A percentile compares a stretch with the other conserved stretches of the same genome.
These are phyloP conservation scores for Umbelopsis sp. DNA, from an alignment of 192 early-diverging fungal genomes.

Conservation along the genomic window DNA sequence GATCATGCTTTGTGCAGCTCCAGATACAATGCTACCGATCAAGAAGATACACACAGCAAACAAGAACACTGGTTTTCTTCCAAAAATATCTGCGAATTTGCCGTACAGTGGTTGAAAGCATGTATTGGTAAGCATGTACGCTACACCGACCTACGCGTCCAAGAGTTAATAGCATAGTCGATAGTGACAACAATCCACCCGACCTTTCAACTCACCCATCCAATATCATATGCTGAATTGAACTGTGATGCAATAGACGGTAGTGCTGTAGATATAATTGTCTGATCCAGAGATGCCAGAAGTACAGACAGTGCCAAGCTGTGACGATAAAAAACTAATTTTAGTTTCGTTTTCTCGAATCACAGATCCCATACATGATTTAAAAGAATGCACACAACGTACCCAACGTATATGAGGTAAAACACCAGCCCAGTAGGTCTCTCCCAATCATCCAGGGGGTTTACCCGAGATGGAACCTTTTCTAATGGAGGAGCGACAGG, in stretches of 20 bases:
- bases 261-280: slow-evolving; percentile 80
- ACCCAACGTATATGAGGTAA: no score
- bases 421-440: no score
- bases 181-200: not conserved
- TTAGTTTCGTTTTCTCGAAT: no score
- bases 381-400: no score
- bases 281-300: slow-evolving; percentile 76
- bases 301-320: slow-evolving; percentile 68
- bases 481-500: no score
- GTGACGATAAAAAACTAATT: not conserved
- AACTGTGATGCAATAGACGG: slow-evolving; percentile 74
- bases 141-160: slow-evolving; percentile 61
- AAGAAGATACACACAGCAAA: slow-evolving; percentile 65
- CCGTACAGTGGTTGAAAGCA: slow-evolving; percentile 79
- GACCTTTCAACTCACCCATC: slow-evolving; percentile 64
- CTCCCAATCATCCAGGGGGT: no score
- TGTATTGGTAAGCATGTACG: slow-evolving; percentile 68
- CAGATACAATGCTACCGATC: slow-evolving; percentile 71
- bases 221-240: slow-evolving; percentile 58
- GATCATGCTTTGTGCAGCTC: slow-evolving; percentile 49
- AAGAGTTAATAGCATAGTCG: not conserved
- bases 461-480: no score
- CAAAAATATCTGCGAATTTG: slow-evolving; percentile 77
- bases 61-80: slow-evolving; percentile 67
- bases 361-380: no score